These are phyloP conservation scores for Metschnikowia colocasiae DNA, from an alignment of 805 yeast species.

Conservation along the genomic window DNA sequence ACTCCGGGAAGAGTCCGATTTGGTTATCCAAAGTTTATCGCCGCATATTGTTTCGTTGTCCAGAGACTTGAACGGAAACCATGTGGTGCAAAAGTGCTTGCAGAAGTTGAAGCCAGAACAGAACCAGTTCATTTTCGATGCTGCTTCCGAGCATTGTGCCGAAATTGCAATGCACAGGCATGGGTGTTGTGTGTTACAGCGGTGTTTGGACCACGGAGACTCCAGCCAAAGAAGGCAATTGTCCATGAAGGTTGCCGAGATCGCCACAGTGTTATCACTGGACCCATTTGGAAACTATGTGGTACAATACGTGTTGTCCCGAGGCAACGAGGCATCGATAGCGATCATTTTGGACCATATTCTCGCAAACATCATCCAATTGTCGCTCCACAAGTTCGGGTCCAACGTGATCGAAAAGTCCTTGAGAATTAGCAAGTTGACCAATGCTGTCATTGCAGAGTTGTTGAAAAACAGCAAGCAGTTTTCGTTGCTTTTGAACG, in stretches of 20 bases:
- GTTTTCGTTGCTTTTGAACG: constrained; percentile 47
- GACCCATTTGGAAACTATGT: constrained; percentile 98
- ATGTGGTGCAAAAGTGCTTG: constrained; percentile 89
- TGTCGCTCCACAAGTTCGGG: constrained; percentile 60
- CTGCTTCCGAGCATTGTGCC: constrained; percentile 68
- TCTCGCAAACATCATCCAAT: constrained; percentile 34
- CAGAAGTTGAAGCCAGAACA: constrained; percentile 65
- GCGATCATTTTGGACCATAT: constrained; percentile 34
- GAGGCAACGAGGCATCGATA: constrained; percentile 39
- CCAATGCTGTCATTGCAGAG: constrained; percentile 43
- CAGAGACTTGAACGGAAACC: constrained; percentile 92
- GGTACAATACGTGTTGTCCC: constrained; percentile 79
- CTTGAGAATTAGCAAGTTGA: constrained; percentile 44
- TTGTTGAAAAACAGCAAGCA: constrained; percentile 35
- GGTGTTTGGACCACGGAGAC: constrained; percentile 73
- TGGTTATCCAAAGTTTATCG: constrained; percentile 56
- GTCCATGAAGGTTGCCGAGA: constrained; percentile 61
- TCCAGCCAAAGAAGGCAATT: constrained; percentile 63
- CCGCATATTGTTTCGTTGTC: constrained; percentile 76
- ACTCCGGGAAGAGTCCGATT: constrained; percentile 64
- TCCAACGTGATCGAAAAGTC: constrained; percentile 59
- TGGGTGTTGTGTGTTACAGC: constrained; percentile 82
- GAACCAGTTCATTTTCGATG: constrained; percentile 84
- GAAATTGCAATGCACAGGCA: constrained; percentile 93
- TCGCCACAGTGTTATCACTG: constrained; percentile 66